These are phyloP conservation scores for Sporothrix protearum DNA, from an alignment of 2,329 filamentous ascomycete genomes.

Conservation along the genomic window DNA sequence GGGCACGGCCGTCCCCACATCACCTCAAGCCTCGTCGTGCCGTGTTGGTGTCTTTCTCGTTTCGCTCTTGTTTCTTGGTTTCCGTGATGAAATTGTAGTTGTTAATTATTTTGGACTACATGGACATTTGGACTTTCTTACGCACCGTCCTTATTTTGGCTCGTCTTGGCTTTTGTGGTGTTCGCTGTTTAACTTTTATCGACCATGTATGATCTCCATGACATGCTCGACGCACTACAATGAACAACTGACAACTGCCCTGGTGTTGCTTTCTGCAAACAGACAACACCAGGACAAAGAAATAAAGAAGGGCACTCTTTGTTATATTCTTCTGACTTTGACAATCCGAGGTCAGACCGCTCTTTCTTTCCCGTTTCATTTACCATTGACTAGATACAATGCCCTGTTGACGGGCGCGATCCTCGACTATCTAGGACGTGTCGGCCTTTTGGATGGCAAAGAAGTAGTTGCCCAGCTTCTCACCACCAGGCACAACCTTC, in stretches of 20 bases:
- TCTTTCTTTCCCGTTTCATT: not conserved
- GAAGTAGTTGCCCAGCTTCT: conserved; percentile 93
- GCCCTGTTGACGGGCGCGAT: not conserved
- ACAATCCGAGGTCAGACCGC: not conserved
- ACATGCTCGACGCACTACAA: not conserved
- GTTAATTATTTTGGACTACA: not conserved
- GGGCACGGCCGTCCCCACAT: not conserved
- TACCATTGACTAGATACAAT: not conserved
- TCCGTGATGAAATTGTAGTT: not conserved
- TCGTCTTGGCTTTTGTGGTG: not conserved
- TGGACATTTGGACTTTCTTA: not conserved
- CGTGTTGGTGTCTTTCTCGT: not conserved
- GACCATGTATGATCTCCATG: not conserved
- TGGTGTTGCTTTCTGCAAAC: not conserved
- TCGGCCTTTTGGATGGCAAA: conserved; percentile 65
- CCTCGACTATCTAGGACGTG: not conserved
- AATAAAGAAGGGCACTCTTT: too few relatives aligned
- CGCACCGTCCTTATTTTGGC: too few relatives aligned
- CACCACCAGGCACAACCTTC: conserved; percentile 76
- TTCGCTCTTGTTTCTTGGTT: not conserved
- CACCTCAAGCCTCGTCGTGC: not conserved
- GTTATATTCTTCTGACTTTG: not conserved
- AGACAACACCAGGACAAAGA: not conserved
- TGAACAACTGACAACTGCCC: not conserved
- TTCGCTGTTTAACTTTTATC: not conserved